These are phyloP conservation scores for Corchorus capsularis DNA, from an alignment of 345 rosid species.

Conservation along the genomic window DNA sequence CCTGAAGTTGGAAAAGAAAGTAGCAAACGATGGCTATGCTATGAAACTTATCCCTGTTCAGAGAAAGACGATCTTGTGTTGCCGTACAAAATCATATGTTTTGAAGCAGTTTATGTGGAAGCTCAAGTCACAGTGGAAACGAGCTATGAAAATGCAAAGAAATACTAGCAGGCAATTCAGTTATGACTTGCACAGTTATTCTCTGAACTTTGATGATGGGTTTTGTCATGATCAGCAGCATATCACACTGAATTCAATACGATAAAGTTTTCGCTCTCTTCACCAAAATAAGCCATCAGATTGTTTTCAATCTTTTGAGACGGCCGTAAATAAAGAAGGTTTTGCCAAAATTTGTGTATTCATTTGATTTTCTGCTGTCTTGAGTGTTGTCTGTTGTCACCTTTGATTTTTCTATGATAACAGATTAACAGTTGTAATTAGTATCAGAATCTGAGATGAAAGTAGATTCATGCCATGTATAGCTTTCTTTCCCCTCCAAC, in stretches of 20 bases:
- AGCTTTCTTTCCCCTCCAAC: not conserved
- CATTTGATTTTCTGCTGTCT: not conserved
- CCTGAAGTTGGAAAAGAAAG: slow-evolving; percentile 22
- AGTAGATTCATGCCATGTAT: not conserved
- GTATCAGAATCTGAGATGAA: not conserved
- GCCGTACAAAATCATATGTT: slow-evolving; percentile 27
- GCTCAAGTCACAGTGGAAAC: slow-evolving; percentile 39
- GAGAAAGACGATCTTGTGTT: not conserved
- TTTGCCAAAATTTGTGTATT: slow-evolving; percentile 1
- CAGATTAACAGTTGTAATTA: not conserved
- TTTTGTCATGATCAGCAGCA: not conserved
- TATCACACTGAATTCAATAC: not conserved
- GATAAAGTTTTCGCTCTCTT: not conserved
- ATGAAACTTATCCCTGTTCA: not conserved
- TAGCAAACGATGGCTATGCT: slow-evolving; percentile 23
- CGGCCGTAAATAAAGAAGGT: not conserved
- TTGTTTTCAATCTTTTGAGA: not conserved
- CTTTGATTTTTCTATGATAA: not conserved
- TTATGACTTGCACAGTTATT: slow-evolving; percentile 44
- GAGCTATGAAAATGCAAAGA: slow-evolving; percentile 23
- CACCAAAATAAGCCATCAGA: slow-evolving; percentile 1
- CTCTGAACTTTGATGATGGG: slow-evolving; percentile 48
- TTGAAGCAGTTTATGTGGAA: slow-evolving; percentile 39
- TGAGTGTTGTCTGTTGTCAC: not conserved
- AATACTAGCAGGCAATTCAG: slow-evolving; percentile 36